Conservation (phyloP, 78 protist species). For the Pigoraptor vietnamica region DNA sequence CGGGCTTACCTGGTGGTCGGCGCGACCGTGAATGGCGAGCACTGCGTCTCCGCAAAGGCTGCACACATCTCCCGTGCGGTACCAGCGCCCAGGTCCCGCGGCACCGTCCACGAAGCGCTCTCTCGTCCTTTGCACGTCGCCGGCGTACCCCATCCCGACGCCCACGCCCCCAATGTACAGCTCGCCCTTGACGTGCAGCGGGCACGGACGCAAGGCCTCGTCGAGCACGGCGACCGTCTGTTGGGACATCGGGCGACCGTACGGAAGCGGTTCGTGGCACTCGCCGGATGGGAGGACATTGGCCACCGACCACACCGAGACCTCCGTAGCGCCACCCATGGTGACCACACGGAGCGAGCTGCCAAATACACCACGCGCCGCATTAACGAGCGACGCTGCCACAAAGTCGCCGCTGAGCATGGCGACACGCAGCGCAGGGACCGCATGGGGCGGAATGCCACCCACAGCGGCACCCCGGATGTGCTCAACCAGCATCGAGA, state of each 20-base stretch:
- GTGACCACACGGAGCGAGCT: not conserved
- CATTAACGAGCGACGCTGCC: not conserved
- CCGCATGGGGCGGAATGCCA: not conserved
- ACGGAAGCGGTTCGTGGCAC: not conserved
- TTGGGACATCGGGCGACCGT: slow-evolving; percentile 3
- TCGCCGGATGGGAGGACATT: not conserved
- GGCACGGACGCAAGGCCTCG: slow-evolving; percentile 2
- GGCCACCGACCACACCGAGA: not conserved
- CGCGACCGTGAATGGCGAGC: slow-evolving; percentile 33
- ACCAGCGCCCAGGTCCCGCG: not conserved
- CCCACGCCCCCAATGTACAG: slow-evolving; percentile 34
- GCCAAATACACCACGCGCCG: not conserved
- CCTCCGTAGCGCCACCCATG: not conserved
- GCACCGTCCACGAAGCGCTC: slow-evolving; percentile 17
- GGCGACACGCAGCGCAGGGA: not conserved
- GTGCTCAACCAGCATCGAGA: not conserved
- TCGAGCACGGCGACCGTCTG: slow-evolving; percentile 13
- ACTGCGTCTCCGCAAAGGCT: slow-evolving; percentile 9
- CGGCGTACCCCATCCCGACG: slow-evolving; percentile 36
- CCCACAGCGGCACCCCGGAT: not conserved
- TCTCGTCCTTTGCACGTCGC: slow-evolving; percentile 20
- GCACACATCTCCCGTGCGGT: slow-evolving; percentile 37
- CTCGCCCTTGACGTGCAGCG: slow-evolving; percentile 54
- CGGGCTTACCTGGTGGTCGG: slow-evolving; percentile 17
- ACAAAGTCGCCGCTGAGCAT: slow-evolving; percentile 2